phyloP scores from a whole-genome alignment of 257 asterid genomes.

The Capsicum rhomboideum region DNA sequence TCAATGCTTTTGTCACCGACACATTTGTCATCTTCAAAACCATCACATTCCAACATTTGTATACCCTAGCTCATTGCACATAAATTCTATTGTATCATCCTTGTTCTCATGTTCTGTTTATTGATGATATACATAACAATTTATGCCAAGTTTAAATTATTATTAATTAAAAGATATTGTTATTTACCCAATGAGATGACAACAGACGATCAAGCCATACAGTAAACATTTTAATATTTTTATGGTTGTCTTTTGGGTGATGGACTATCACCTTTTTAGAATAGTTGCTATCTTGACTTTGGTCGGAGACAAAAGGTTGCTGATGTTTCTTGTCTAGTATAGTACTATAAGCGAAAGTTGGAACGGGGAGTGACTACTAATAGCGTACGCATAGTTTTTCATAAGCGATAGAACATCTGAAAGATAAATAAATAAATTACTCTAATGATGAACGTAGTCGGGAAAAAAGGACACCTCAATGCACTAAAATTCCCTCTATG shows the following conservation, averaged over 20 bases:
- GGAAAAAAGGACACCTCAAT: no score
- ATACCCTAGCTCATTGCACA: no score
- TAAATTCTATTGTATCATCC: background rate
- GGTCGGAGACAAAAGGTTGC: background rate
- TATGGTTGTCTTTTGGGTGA: background rate
- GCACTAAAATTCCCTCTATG: no score
- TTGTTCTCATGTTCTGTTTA: no score
- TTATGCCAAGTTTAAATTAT: background rate
- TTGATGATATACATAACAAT: background rate
- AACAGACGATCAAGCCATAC: background rate
- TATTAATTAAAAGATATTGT: background rate
- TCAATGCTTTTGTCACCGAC: no score
- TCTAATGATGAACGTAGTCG: no score
- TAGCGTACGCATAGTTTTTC: background rate
- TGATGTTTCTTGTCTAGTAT: background rate
- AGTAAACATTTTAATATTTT: background rate
- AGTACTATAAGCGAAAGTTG: background rate
- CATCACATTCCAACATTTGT: no score
- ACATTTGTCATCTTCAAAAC: no score
- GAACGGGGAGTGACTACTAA: background rate
- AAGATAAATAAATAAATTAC: no score
- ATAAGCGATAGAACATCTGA: background rate
- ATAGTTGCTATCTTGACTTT: background rate
- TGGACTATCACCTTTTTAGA: background rate
- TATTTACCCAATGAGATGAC: background rate